Conservation (phyloP, 1,284 basidiomycete genomes). For the Agroathelia rolfsii region DNA sequence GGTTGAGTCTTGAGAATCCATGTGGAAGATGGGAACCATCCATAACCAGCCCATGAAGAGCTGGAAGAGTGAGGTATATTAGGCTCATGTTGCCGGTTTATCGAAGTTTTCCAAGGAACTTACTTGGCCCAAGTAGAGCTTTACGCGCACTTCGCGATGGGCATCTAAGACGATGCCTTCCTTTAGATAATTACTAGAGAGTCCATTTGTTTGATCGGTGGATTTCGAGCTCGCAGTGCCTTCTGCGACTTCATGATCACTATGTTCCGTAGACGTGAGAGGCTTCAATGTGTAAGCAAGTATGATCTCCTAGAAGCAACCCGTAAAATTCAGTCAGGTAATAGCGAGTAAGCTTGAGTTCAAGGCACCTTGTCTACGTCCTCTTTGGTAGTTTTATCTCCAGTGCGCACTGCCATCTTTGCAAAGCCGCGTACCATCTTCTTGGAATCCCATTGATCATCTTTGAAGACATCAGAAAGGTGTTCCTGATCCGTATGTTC, state of each 20-base stretch:
- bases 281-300: no score
- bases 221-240: no score
- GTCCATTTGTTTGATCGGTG: no score
- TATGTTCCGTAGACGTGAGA: no score
- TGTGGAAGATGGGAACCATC: conserved; percentile 77
- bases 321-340: no score
- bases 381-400: conserved; percentile 24
- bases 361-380: conserved; percentile 19
- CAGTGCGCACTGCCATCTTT: conserved; percentile 35
- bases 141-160: conserved; percentile 64
- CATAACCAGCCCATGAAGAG: conserved; percentile 76
- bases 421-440: conserved; percentile 77
- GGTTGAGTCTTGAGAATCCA: conserved; percentile 26
- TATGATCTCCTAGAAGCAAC: no score
- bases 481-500: conserved; percentile 28
- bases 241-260: no score
- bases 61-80: conserved; percentile 21
- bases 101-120: no score
- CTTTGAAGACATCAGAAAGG: conserved; percentile 35
- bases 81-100: no score
- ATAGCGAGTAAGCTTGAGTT: no score
- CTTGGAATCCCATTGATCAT: conserved; percentile 52
- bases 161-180: conserved; percentile 56
- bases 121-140: conserved; percentile 70
- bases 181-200: no score